phyloP scores from a whole-genome alignment of 331 rosid species.

The Telfairia occidentalis region DNA sequence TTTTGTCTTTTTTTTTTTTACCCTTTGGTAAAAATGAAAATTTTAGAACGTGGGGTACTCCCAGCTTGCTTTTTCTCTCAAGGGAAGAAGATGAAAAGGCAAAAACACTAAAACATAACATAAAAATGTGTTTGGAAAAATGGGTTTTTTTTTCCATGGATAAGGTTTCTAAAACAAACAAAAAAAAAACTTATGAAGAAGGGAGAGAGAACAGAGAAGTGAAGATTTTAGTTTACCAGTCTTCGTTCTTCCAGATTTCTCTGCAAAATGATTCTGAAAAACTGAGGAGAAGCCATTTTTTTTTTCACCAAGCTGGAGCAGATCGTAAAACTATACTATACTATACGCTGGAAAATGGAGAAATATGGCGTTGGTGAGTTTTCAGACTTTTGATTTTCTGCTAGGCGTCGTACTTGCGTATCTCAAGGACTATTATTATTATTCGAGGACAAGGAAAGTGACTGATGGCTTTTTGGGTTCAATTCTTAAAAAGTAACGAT shows the following conservation, averaged over 20 bases:
- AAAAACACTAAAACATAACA: neutral
- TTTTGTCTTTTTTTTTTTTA: too few relatives aligned
- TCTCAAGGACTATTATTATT: neutral
- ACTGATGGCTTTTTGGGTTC: too few relatives aligned
- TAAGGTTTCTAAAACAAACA: neutral
- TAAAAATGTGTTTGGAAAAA: neutral
- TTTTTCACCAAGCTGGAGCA: too few relatives aligned
- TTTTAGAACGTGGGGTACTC: neutral
- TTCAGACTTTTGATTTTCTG: too few relatives aligned
- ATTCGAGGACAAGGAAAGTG: too few relatives aligned
- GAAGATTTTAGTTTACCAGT: slow-evolving; percentile 16
- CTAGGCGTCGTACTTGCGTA: neutral
- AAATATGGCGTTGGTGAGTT: neutral
- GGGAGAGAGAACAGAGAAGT: too few relatives aligned
- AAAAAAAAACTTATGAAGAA: neutral
- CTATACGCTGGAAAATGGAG: too few relatives aligned
- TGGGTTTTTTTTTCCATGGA: neutral
- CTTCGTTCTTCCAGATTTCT: slow-evolving; percentile 1
- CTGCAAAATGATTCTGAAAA: slow-evolving; percentile 12
- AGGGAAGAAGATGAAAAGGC: neutral
- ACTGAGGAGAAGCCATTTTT: slow-evolving; percentile 12
- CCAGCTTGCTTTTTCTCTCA: too few relatives aligned
- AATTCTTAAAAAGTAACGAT: too few relatives aligned
- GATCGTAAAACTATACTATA: too few relatives aligned
- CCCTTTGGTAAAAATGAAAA: too few relatives aligned